Evolutionary conservation across 345 rosid species (phyloP).

Genomic region (Brassica carinata): DNA sequence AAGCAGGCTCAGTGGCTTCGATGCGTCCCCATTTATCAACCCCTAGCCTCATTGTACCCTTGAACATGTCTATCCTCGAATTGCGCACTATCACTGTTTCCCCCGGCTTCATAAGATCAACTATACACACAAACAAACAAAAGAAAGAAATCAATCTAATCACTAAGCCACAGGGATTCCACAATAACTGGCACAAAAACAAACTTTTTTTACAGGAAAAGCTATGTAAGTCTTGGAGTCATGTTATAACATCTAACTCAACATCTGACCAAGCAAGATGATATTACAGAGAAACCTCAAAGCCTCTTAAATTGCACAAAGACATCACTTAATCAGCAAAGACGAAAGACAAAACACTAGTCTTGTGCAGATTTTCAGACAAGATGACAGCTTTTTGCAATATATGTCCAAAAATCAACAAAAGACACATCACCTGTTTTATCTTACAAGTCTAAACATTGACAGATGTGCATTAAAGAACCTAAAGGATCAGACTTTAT

Average conservation of each 20-base stretch:
- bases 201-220: neutral
- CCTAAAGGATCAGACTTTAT: neutral
- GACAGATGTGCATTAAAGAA: neutral
- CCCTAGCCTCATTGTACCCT: conserved; percentile 95
- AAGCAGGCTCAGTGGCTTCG: conserved; percentile 72
- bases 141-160: neutral
- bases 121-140: conserved; percentile 47
- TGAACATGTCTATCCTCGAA: conserved; percentile 97
- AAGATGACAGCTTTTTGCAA: neutral
- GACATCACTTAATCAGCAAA: neutral
- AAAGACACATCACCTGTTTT: too few relatives aligned
- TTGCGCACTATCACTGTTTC: conserved; percentile 75
- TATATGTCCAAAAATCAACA: neutral
- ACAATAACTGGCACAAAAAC: neutral
- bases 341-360: neutral
- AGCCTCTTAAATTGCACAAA: too few relatives aligned
- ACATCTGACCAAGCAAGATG: neutral
- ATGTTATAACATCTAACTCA: neutral
- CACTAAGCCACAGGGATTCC: neutral
- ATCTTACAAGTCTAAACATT: too few relatives aligned
- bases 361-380: neutral
- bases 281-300: neutral
- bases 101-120: conserved; percentile 71
- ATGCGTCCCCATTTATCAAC: conserved; percentile 99
- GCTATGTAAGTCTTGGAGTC: neutral